A percentile compares a stretch with the other conserved stretches of the same genome.
Conservation (phyloP, 257 asterid genomes). For the Capsicum pubescens region DNA sequence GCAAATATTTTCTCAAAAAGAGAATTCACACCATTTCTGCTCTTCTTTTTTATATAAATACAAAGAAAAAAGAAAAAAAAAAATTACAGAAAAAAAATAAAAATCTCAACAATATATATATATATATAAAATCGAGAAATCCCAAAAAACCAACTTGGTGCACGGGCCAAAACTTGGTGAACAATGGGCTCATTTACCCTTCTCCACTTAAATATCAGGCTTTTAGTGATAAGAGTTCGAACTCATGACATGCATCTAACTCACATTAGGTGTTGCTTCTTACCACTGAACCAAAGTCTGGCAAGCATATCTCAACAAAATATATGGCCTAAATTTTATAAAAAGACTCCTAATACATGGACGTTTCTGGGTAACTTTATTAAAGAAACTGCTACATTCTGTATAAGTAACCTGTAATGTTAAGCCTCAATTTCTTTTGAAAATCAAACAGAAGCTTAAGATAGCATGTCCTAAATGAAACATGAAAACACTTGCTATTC, state of each 20-base stretch:
- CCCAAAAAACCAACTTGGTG: not conserved
- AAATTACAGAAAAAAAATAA: not conserved
- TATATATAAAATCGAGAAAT: not conserved
- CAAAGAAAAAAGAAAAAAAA: too few relatives aligned
- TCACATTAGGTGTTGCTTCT: not conserved
- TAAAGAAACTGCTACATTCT: not conserved
- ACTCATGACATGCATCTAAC: not conserved
- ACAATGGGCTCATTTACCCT: not conserved
- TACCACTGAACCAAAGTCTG: not conserved
- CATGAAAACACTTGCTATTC: not conserved
- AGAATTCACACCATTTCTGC: not conserved
- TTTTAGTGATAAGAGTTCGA: not conserved
- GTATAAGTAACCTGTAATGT: not conserved
- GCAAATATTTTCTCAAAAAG: not conserved
- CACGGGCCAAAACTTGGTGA: not conserved
- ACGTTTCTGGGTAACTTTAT: not conserved
- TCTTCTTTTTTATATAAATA: not conserved
- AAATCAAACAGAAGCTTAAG: not conserved
- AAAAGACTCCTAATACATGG: slow-evolving; percentile 15
- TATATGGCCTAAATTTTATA: not conserved
- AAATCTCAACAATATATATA: not conserved
- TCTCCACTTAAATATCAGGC: not conserved
- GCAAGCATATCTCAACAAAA: slow-evolving; percentile 3
- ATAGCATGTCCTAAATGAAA: slow-evolving; percentile 17
- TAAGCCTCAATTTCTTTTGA: not conserved